Percentiles rank a stretch among this genome's conserved stretches.
phyloP scores from a whole-genome alignment of 1,284 basidiomycete species.

The Xerocomus nothofagi region DNA sequence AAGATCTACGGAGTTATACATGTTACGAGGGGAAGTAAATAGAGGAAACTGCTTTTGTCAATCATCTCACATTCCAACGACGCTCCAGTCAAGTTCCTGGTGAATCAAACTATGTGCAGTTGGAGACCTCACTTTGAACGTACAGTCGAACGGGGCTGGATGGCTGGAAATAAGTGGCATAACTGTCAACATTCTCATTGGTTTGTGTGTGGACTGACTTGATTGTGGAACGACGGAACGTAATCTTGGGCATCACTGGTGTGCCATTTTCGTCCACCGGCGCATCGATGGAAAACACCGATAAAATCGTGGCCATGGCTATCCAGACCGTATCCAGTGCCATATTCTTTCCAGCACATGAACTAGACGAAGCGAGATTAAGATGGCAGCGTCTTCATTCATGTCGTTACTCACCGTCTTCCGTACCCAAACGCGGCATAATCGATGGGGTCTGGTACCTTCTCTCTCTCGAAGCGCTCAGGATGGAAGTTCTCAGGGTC shows the following conservation, averaged over 20 bases:
- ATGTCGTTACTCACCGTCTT: not conserved
- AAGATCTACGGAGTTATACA: too few relatives aligned
- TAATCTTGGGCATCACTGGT: slow-evolving; percentile 5
- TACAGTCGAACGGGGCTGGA: slow-evolving; percentile 4
- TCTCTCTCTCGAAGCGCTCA: not conserved
- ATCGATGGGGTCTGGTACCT: slow-evolving; percentile 6
- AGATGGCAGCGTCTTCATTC: not conserved
- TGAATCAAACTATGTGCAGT: not conserved
- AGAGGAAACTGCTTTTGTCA: not conserved
- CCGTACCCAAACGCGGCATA: slow-evolving; percentile 5
- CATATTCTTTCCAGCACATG: slow-evolving; percentile 7
- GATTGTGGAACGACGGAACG: slow-evolving; percentile 6
- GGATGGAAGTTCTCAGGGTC: slow-evolving; percentile 4
- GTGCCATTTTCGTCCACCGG: not conserved
- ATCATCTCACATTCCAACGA: not conserved
- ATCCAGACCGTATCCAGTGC: slow-evolving; percentile 7
- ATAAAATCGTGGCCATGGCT: slow-evolving; percentile 4
- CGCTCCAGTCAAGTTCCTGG: slow-evolving; percentile 2
- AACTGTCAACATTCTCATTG: not conserved
- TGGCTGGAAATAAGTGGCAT: not conserved
- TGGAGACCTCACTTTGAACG: slow-evolving; percentile 6
- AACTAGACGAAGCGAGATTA: not conserved
- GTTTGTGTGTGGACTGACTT: not conserved
- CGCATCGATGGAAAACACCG: slow-evolving; percentile 5
- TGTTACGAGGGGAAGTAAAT: too few relatives aligned